Percentiles rank a stretch among this genome's conserved stretches.
Conservation (phyloP, 768 basidiomycete species). For the Amanita rimosa region DNA sequence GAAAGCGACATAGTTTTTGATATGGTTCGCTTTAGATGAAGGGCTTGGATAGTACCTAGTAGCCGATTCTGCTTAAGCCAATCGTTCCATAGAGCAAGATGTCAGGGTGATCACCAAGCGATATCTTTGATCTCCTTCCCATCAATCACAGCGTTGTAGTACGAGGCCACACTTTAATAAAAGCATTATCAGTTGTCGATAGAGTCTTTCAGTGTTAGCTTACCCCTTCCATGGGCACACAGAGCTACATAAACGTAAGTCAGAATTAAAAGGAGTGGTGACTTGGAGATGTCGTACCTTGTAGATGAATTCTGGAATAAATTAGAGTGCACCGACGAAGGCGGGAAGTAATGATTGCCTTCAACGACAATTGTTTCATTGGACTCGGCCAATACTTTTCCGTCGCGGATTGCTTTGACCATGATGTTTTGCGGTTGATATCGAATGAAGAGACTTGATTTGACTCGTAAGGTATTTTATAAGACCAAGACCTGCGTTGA, state of each 20-base stretch:
- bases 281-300: constrained; percentile 11
- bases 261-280: background rate
- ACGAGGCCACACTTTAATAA: constrained; percentile 41
- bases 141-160: constrained; percentile 46
- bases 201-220: constrained; percentile 6
- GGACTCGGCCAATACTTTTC: constrained; percentile 45
- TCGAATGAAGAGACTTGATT: too few relatives aligned
- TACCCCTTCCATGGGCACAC: constrained; percentile 70
- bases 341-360: constrained; percentile 68
- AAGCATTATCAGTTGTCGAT: background rate
- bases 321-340: constrained; percentile 32
- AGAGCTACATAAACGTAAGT: constrained; percentile 24
- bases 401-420: constrained; percentile 40
- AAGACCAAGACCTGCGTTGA: too few relatives aligned
- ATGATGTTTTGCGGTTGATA: constrained; percentile 16
- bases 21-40: constrained; percentile 43
- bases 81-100: background rate
- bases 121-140: constrained; percentile 42
- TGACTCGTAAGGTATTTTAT: too few relatives aligned
- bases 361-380: constrained; percentile 46
- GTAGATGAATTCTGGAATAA: constrained; percentile 42
- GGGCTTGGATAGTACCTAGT: constrained; percentile 57
- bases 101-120: constrained; percentile 43
- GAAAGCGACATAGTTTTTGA: constrained; percentile 64
- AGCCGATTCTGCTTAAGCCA: background rate